These are phyloP conservation scores for Aspergillus bertholletiae DNA, from an alignment of 495 filamentous ascomycete species.

Conservation along the genomic window DNA sequence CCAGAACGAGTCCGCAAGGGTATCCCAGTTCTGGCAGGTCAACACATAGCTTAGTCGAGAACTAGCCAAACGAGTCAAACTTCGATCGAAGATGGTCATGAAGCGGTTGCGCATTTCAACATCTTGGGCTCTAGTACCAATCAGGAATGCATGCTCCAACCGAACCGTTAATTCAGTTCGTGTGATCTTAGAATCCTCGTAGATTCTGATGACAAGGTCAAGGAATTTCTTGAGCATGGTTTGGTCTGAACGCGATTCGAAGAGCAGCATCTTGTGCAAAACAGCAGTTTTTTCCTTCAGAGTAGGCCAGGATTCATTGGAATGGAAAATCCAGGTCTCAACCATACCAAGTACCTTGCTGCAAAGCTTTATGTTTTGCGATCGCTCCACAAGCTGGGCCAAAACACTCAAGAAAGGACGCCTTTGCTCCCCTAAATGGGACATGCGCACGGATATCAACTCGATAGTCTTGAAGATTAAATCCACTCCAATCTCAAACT, in stretches of 20 bases:
- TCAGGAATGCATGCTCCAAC: conserved; percentile 95
- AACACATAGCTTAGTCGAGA: conserved; percentile 84
- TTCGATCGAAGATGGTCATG: conserved; percentile 89
- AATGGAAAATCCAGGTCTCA: conserved; percentile 93
- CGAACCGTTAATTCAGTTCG: conserved; percentile 93
- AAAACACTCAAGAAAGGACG: conserved; percentile 92
- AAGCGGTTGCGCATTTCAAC: conserved; percentile 97
- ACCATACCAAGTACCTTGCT: conserved; percentile 91
- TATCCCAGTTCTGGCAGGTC: conserved; percentile 95
- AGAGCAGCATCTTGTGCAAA: conserved; percentile 93
- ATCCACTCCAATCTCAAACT: conserved; percentile 78
- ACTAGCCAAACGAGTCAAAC: conserved; percentile 80
- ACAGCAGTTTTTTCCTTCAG: conserved; percentile 98
- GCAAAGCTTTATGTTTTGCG: conserved; percentile 77
- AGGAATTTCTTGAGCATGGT: conserved; percentile 88
- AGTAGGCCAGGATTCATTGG: conserved; percentile 88
- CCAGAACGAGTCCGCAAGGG: conserved; percentile 92
- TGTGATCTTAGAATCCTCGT: conserved; percentile 93
- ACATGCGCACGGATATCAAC: conserved; percentile 85
- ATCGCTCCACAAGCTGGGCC: conserved; percentile 92
- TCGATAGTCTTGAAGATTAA: conserved; percentile 94
- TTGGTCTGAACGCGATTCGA: conserved; percentile 78
- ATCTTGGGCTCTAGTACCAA: conserved; percentile 90
- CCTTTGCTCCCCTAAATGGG: conserved; percentile 85
- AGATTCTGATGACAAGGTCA: conserved; percentile 93